Base-by-base conservation (phyloP, 129 eudicot species). In the Gnaphalium uliginosum region DNA sequence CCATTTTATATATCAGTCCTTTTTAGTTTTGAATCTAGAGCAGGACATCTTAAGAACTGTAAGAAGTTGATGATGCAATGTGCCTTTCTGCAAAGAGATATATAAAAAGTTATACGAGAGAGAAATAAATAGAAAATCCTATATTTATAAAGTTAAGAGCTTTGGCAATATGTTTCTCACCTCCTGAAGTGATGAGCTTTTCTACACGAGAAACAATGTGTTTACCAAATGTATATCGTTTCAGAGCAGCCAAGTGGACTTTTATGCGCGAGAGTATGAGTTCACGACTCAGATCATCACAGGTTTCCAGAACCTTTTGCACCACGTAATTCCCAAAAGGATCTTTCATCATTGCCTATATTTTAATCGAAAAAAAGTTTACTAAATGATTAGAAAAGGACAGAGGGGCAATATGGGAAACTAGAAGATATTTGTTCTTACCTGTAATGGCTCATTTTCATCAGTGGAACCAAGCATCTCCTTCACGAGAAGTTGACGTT, bases 261-360 rank as follows among this genome's bases (percentile, higher is more conserved):
- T 89, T 91, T 26, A 86, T 87, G 66, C 96, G 89, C 14, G 96
- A 91, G 39, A 91, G 83, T 33, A 91, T 87, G 21, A 89, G 64
- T 66, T 88, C 97, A 1, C 90, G 90, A 71, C 81, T 86, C 59
- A 83, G 74, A 27, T 85, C 92, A 81, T 91, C 96, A 59, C 97
- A 91, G 0, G 96, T 91, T 77, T 91, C 96, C 6, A 91, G 77
- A 72, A 91, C 92, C 84, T 91, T 91, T 74, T 91, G 97, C 77
- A 89, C 97, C 10, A 91, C 97, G 46, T 91, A 91, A 74, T 91
- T 91, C 26, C 97, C 97, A 72, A 89, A 91, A 8, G 89, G 97
- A 72, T 91, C 97, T 73, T 89, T 91, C 97, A 89, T 91, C 96
- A 91, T 91, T 74, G 88, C 97, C 97, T 91, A 85, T 51, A 74